Evolutionary conservation across 2,329 filamentous ascomycete genomes (phyloP).

Genomic region (Venturiaceae sp.): DNA sequence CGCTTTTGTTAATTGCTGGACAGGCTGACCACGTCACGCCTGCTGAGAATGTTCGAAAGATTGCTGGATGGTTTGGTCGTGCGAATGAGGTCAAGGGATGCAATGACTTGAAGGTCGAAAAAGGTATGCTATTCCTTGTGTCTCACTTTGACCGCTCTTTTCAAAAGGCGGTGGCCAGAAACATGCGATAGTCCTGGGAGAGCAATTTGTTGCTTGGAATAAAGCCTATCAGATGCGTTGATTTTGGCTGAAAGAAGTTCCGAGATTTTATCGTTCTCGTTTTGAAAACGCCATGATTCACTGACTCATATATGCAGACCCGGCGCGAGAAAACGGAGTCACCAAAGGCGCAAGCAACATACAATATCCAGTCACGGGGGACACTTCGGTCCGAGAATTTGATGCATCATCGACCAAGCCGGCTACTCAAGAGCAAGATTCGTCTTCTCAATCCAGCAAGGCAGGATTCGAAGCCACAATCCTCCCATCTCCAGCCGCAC

Average conservation of each 20-base stretch:
- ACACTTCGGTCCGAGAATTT: neutral
- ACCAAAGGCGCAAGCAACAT: neutral
- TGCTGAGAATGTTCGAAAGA: conserved; percentile 59
- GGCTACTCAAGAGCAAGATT: conserved; percentile 18
- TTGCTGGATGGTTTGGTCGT: conserved; percentile 38
- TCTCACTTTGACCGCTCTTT: too few species aligned
- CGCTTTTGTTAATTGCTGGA: conserved; percentile 70
- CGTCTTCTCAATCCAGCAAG: conserved; percentile 27
- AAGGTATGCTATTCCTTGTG: too few species aligned
- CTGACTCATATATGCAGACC: too few species aligned
- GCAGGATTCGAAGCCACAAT: conserved; percentile 56
- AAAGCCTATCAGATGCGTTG: too few species aligned
- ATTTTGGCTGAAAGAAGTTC: too few species aligned
- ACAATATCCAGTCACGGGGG: too few species aligned
- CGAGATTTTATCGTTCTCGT: too few species aligned
- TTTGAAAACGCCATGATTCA: too few species aligned
- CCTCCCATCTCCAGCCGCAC: conserved; percentile 68
- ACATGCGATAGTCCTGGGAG: too few species aligned
- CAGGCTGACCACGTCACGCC: conserved; percentile 68
- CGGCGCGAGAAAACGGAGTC: too few species aligned
- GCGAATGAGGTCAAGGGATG: conserved; percentile 11
- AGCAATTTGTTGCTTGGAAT: too few species aligned
- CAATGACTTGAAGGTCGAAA: neutral
- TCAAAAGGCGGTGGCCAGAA: too few species aligned
- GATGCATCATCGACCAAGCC: neutral